Evolutionary conservation across 371 early-diverging fungal genomes (phyloP).

Genomic region (Chytridium lagenaria): DNA sequence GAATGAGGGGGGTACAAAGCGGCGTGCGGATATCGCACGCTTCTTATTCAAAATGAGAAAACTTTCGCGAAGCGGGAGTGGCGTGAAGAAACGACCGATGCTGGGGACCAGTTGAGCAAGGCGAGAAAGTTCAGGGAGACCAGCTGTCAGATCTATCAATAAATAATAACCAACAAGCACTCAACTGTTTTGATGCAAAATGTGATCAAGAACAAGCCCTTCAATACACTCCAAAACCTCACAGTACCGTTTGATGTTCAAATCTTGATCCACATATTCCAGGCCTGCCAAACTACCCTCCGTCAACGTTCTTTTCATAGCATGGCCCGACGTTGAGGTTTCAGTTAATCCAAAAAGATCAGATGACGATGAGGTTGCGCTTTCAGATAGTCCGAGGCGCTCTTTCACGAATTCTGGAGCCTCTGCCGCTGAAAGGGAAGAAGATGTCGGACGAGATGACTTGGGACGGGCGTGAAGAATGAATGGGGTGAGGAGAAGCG

Average conservation of each 20-base stretch:
- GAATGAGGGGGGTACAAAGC: slow-evolving; percentile 78
- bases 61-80: slow-evolving; percentile 70
- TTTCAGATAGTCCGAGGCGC: neutral
- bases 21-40: slow-evolving; percentile 69
- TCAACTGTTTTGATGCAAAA: slow-evolving; percentile 48
- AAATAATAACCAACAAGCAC: neutral
- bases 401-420: neutral
- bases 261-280: slow-evolving; percentile 11
- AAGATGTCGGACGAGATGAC: slow-evolving; percentile 19
- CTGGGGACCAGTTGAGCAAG: slow-evolving; percentile 73
- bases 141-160: slow-evolving; percentile 29
- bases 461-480: slow-evolving; percentile 72
- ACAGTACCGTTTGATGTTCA: slow-evolving; percentile 65
- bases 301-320: slow-evolving; percentile 20
- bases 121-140: slow-evolving; percentile 71
- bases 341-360: neutral
- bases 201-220: slow-evolving; percentile 66
- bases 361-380: neutral
- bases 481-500: slow-evolving; percentile 78
- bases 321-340: neutral
- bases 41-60: slow-evolving; percentile 66
- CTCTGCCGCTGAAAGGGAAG: slow-evolving; percentile 15
- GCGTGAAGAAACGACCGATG: slow-evolving; percentile 79
- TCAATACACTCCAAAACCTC: slow-evolving; percentile 76
- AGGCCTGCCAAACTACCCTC: slow-evolving; percentile 15